phyloP scores from a whole-genome alignment of 176 grass and related monocot genomes.

The Hsuehochloa calcarea region DNA sequence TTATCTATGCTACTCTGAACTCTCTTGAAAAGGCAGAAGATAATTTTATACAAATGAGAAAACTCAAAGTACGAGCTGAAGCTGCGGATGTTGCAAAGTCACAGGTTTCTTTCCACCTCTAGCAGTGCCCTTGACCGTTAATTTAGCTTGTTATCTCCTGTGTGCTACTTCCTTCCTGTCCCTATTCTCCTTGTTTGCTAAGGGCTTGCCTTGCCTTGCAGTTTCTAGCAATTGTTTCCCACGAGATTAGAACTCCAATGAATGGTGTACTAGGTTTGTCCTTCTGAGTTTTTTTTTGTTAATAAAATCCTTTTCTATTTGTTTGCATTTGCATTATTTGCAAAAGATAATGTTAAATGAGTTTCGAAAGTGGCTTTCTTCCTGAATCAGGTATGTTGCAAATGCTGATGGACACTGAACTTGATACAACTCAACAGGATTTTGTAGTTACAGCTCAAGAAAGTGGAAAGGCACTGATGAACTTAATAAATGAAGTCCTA shows the following conservation, averaged over 20 bases:
- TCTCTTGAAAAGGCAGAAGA: constrained; percentile 70
- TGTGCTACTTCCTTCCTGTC: background rate
- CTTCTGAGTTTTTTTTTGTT: constrained; percentile 3
- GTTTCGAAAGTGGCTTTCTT: constrained; percentile 2
- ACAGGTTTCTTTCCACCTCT: constrained; percentile 43
- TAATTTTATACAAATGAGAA: constrained; percentile 59
- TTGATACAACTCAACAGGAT: constrained; percentile 79
- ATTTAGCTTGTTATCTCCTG: background rate
- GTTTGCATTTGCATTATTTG: background rate
- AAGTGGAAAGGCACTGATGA: constrained; percentile 70
- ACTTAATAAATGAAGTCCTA: constrained; percentile 86
- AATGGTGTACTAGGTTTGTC: constrained; percentile 83
- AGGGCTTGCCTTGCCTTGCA: constrained; percentile 42
- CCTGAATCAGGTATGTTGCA: constrained; percentile 70
- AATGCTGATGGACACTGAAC: constrained; percentile 82
- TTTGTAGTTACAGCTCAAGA: constrained; percentile 76
- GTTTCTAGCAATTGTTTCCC: constrained; percentile 91
- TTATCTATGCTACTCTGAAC: constrained; percentile 70
- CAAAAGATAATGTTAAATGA: constrained; percentile 12
- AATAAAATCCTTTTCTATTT: background rate
- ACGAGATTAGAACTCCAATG: constrained; percentile 92
- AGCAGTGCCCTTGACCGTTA: background rate
- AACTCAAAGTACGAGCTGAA: constrained; percentile 70
- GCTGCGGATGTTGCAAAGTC: constrained; percentile 88
- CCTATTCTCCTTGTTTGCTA: constrained; percentile 30